Conservation (phyloP, 73 alveolate genomes). For the Paramecium biaurelia region DNA sequence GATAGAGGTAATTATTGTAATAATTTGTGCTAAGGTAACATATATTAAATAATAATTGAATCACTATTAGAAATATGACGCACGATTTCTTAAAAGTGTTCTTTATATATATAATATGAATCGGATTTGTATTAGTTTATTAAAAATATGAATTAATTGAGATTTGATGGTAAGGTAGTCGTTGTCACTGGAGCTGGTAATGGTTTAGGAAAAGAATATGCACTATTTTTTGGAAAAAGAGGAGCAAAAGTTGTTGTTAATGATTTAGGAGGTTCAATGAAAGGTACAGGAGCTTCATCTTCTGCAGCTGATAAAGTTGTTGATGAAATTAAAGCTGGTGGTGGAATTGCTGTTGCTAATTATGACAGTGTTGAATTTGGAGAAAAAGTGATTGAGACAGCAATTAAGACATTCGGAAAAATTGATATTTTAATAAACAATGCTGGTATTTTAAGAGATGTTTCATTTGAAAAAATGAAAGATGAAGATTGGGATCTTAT, state of each 20-base stretch:
- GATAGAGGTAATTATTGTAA: background rate
- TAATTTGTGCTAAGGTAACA: background rate
- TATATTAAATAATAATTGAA: background rate
- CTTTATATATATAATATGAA: background rate
- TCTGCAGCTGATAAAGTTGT: slow-evolving; percentile 87
- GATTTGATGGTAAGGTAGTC: slow-evolving; percentile 80
- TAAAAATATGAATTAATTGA: slow-evolving; percentile 29
- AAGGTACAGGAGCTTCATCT: slow-evolving; percentile 76
- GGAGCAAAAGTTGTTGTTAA: slow-evolving; percentile 95
- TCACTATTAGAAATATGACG: background rate
- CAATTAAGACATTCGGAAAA: slow-evolving; percentile 88
- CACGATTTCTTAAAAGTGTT: background rate
- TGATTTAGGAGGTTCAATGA: slow-evolving; percentile 82
- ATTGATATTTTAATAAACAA: slow-evolving; percentile 92
- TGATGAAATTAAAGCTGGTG: slow-evolving; percentile 85
- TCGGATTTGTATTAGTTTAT: background rate
- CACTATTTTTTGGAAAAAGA: slow-evolving; percentile 78
- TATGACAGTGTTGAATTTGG: slow-evolving; percentile 95
- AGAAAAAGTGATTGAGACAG: slow-evolving; percentile 92
- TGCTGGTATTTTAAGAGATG: slow-evolving; percentile 97
- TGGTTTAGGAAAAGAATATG: slow-evolving; percentile 84
- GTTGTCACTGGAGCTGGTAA: slow-evolving; percentile 88
- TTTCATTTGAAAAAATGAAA: slow-evolving; percentile 86
- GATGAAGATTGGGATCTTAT: slow-evolving; percentile 91
- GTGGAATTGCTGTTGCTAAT: slow-evolving; percentile 90